Conservation (phyloP, 208 protist genomes). For the Borovskyia barvae region DNA sequence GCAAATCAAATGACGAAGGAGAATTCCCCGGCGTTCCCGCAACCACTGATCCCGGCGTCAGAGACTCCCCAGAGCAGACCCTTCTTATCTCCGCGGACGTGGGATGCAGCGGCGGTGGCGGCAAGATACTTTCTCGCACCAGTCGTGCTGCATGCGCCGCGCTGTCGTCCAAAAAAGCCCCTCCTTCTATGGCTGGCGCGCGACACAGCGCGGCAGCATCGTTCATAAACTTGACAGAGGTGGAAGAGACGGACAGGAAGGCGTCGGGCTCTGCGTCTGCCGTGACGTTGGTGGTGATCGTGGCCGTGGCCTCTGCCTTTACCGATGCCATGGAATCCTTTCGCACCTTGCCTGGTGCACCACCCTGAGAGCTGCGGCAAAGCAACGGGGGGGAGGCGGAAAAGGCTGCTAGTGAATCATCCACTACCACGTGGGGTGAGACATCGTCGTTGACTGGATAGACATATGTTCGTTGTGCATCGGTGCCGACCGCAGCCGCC, state of each 20-base stretch:
- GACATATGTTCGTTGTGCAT: not conserved
- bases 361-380: not conserved
- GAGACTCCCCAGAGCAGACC: no score
- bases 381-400: no score
- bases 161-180: not conserved
- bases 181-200: not conserved
- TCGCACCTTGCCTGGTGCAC: not conserved
- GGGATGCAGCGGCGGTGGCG: conserved; percentile 23
- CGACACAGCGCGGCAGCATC: not conserved
- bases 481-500: conserved; percentile 2
- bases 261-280: no score
- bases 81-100: no score
- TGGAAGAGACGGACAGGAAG: no score
- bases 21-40: no score
- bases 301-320: not conserved
- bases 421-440: no score
- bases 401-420: no score
- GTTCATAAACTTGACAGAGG: no score
- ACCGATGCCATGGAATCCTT: not conserved
- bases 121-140: conserved; percentile 25
- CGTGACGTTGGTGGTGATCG: no score
- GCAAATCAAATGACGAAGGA: no score
- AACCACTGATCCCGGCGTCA: no score
- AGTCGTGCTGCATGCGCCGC: conserved; percentile 22
- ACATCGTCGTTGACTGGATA: not conserved